Percentiles rank a stretch among this genome's conserved stretches.
Conservation (phyloP, 169 alveolate genomes). For the Plasmodium falciparum region DNA sequence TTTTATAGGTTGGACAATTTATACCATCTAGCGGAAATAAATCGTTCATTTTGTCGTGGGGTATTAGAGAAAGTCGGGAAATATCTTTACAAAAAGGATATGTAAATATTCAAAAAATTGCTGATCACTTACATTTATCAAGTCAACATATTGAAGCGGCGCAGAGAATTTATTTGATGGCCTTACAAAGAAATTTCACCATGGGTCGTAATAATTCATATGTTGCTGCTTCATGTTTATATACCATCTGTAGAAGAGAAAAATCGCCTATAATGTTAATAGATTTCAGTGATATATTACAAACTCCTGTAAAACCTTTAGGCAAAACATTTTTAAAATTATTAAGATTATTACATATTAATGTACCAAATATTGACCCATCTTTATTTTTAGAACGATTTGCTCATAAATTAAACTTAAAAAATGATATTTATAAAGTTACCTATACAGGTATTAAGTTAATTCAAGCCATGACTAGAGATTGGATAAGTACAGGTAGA, state of each 20-base stretch:
- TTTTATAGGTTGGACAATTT: conserved; percentile 85
- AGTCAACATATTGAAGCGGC: conserved; percentile 92
- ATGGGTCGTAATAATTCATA: conserved; percentile 94
- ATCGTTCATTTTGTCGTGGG: conserved; percentile 86
- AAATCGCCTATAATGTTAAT: conserved; percentile 94
- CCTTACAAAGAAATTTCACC: conserved; percentile 95
- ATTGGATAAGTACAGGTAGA: conserved; percentile 98
- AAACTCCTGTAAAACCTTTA: conserved; percentile 91
- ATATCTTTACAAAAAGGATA: conserved; percentile 87
- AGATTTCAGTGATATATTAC: conserved; percentile 95
- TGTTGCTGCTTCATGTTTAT: conserved; percentile 96
- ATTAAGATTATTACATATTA: conserved; percentile 90
- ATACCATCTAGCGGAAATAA: conserved; percentile 89
- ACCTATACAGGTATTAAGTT: conserved; percentile 96
- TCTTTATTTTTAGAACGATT: conserved; percentile 96
- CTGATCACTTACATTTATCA: conserved; percentile 89
- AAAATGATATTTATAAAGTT: conserved; percentile 93
- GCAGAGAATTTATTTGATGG: conserved; percentile 92
- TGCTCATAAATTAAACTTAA: conserved; percentile 94
- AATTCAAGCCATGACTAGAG: conserved; percentile 97
- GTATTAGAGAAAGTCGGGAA: conserved; percentile 87
- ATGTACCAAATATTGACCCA: conserved; percentile 97
- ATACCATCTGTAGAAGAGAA: conserved; percentile 95
- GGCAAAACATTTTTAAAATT: conserved; percentile 93
- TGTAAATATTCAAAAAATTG: conserved; percentile 89